A percentile compares a stretch with the other conserved stretches of the same genome.
Evolutionary conservation across 2,329 filamentous ascomycete species (phyloP).

Genomic region (Xylaria sp.): DNA sequence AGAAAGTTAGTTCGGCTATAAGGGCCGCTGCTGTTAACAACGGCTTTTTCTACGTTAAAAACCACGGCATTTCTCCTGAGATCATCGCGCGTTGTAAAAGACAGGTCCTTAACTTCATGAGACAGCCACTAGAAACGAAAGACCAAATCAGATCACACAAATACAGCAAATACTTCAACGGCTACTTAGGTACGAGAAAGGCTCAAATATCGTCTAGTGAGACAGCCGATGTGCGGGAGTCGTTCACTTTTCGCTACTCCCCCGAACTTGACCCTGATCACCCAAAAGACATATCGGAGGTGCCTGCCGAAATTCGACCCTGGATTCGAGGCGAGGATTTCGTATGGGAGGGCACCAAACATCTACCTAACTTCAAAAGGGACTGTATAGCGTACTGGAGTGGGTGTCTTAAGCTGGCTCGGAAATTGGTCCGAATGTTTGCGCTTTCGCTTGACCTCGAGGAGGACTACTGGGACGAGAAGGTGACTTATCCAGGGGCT

Average conservation of each 20-base stretch:
- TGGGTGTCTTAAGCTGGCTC: slow-evolving; percentile 60
- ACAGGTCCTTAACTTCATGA: slow-evolving; percentile 58
- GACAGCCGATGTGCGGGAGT: slow-evolving; percentile 62
- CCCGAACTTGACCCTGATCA: slow-evolving; percentile 61
- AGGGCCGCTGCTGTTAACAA: slow-evolving; percentile 59
- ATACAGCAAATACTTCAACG: slow-evolving; percentile 58
- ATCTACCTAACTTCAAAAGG: slow-evolving; percentile 60
- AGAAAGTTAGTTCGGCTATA: slow-evolving; percentile 55
- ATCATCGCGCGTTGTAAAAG: slow-evolving; percentile 50
- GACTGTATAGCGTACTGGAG: slow-evolving; percentile 60
- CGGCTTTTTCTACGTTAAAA: slow-evolving; percentile 66
- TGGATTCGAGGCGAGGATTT: slow-evolving; percentile 61
- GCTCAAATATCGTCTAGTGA: slow-evolving; percentile 62
- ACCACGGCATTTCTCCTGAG: slow-evolving; percentile 57
- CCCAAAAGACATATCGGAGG: slow-evolving; percentile 51
- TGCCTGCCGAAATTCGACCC: slow-evolving; percentile 56
- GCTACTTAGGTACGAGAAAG: slow-evolving; percentile 56
- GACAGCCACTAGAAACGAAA: slow-evolving; percentile 57
- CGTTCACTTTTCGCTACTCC: slow-evolving; percentile 63
- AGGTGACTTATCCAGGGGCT: slow-evolving; percentile 62
- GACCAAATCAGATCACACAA: slow-evolving; percentile 49
- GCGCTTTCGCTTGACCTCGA: slow-evolving; percentile 64
- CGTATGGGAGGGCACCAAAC: slow-evolving; percentile 61
- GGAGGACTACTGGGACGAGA: slow-evolving; percentile 65
- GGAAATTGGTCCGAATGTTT: slow-evolving; percentile 62